Evolutionary conservation across 345 rosid genomes (phyloP).

Genomic region (Cardamine occulta): DNA sequence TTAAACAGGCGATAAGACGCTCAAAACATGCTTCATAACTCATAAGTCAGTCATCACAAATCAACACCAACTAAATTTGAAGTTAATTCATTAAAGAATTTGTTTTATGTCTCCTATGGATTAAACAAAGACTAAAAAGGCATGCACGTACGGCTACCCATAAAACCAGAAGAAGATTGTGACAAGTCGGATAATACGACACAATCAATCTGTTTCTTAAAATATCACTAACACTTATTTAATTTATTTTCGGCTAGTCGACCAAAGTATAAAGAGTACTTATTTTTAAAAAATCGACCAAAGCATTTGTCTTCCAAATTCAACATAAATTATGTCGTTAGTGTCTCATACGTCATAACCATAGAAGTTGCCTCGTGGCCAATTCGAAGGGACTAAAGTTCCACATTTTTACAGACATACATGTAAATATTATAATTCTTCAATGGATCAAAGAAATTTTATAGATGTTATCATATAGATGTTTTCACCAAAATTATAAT

Average conservation of each 20-base stretch:
- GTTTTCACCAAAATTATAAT: constrained; percentile 6
- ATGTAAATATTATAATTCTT: constrained; percentile 11
- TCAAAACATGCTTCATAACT: constrained; percentile 1
- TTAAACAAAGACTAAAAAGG: constrained; percentile 13
- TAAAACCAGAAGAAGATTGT: constrained; percentile 41
- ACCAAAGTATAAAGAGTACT: constrained; percentile 20
- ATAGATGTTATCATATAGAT: not conserved
- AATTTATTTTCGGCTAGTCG: constrained; percentile 23
- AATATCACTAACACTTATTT: constrained; percentile 30
- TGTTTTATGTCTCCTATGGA: not conserved
- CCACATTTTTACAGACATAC: constrained; percentile 18
- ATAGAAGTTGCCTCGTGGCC: constrained; percentile 39
- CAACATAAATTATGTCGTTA: constrained; percentile 25
- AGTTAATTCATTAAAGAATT: constrained; percentile 3
- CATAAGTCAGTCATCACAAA: constrained; percentile 5
- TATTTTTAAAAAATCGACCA: constrained; percentile 7
- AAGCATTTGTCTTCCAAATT: constrained; percentile 36
- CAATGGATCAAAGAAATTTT: not conserved
- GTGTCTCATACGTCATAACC: constrained; percentile 36
- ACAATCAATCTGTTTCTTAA: constrained; percentile 35
- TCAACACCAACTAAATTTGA: constrained; percentile 17
- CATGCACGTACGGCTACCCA: constrained; percentile 47
- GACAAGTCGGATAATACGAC: constrained; percentile 38
- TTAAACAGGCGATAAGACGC: not conserved
- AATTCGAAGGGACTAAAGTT: constrained; percentile 32